phyloP scores from a whole-genome alignment of 805 yeast genomes.

The Cyberlindnera mrakii region DNA sequence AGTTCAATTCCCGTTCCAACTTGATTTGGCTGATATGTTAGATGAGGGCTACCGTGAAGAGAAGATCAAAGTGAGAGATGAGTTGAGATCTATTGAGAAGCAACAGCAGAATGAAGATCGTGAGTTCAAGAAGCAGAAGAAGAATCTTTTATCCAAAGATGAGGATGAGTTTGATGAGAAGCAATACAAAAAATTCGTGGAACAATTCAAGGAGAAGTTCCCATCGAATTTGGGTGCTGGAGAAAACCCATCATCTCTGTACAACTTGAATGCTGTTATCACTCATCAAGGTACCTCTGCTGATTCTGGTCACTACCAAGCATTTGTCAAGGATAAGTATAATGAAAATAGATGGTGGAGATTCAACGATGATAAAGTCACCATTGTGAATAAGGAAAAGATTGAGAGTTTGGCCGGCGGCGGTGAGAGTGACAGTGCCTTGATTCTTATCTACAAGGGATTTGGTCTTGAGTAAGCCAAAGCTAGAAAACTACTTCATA shows the following conservation, averaged over 20 bases:
- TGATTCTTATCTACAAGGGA: constrained; percentile 80
- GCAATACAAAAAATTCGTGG: constrained; percentile 43
- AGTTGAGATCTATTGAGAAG: constrained; percentile 69
- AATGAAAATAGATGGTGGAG: constrained; percentile 89
- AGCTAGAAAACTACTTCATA: not conserved
- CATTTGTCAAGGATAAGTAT: constrained; percentile 67
- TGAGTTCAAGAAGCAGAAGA: constrained; percentile 57
- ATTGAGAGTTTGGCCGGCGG: constrained; percentile 91
- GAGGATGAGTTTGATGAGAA: constrained; percentile 44
- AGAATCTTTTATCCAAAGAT: constrained; percentile 39
- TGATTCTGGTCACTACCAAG: constrained; percentile 96
- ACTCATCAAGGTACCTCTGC: constrained; percentile 96
- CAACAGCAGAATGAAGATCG: constrained; percentile 65
- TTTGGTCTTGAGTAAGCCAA: constrained; percentile 46
- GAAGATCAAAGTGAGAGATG: constrained; percentile 70
- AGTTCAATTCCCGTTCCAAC: constrained; percentile 90
- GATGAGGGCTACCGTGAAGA: constrained; percentile 68
- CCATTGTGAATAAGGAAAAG: constrained; percentile 69
- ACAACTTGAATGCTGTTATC: constrained; percentile 74
- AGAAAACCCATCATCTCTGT: constrained; percentile 83
- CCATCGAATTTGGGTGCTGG: constrained; percentile 47
- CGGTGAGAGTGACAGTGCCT: constrained; percentile 95
- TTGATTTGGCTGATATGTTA: constrained; percentile 81
- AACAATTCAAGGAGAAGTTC: constrained; percentile 37
- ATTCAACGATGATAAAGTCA: constrained; percentile 89